phyloP scores from a whole-genome alignment of 257 asterid genomes.

The Euphrasia confusa region DNA sequence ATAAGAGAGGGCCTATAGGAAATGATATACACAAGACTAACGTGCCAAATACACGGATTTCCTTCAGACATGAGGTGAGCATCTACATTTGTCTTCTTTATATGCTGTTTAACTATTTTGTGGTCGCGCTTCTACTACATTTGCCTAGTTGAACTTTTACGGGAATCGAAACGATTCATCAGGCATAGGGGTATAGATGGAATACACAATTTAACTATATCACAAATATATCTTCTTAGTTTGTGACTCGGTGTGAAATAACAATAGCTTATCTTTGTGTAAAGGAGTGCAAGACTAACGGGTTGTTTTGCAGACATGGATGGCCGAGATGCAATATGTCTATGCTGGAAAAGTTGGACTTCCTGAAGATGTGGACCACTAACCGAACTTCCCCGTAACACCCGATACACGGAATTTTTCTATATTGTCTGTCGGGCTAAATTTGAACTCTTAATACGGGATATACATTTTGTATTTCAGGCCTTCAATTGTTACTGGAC shows the following conservation, averaged over 20 bases:
- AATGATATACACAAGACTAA: conserved; percentile 87
- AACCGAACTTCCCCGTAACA: neutral
- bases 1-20: conserved; percentile 64
- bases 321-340: conserved; percentile 76
- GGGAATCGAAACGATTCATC: no score
- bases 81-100: conserved; percentile 12
- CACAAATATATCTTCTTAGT: no score
- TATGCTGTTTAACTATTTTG: neutral
- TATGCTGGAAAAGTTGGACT: conserved; percentile 63
- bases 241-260: no score
- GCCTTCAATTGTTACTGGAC: no score
- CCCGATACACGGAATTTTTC: neutral
- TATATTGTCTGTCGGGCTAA: neutral
- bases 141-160: no score
- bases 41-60: conserved; percentile 72
- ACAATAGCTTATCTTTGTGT: no score
- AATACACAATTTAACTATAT: no score
- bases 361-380: conserved; percentile 64
- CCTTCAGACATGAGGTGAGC: conserved; percentile 84
- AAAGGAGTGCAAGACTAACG: no score
- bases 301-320: conserved; percentile 66
- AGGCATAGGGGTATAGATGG: no score
- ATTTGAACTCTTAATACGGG: neutral
- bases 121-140: no score
- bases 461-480: neutral